phyloP scores from a whole-genome alignment of 768 basidiomycete genomes.

The Xerocomus brunneocitrinus region DNA sequence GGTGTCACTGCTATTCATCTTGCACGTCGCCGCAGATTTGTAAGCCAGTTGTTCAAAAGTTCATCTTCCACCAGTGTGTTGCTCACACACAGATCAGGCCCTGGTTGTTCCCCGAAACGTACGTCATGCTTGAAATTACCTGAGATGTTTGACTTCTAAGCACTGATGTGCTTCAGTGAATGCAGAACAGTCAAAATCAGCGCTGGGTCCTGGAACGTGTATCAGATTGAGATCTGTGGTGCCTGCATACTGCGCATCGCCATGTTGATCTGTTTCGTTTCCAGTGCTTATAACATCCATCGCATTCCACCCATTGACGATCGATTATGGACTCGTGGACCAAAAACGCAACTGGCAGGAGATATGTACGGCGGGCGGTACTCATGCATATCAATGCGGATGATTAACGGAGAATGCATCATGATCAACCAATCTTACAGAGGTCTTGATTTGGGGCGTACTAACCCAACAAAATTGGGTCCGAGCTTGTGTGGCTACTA shows the following conservation, averaged over 20 bases:
- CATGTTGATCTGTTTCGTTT: neutral
- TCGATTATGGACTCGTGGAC: no score
- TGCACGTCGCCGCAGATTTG: neutral
- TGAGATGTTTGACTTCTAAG: neutral
- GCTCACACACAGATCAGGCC: neutral
- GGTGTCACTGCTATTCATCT: neutral
- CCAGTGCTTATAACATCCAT: neutral
- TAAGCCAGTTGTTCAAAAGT: neutral
- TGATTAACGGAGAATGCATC: no score
- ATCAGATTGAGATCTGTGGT: neutral
- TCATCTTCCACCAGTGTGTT: neutral
- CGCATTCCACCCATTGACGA: no score
- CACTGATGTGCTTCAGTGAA: neutral
- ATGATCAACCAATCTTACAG: no score
- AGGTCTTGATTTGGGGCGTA: no score
- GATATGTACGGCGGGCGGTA: no score
- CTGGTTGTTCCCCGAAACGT: neutral
- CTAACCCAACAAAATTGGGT: no score
- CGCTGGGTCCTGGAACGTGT: neutral
- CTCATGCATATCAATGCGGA: no score
- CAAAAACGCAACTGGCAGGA: no score
- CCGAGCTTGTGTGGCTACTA: no score
- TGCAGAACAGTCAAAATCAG: neutral
- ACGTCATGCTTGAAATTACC: neutral
- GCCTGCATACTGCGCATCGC: neutral